These are phyloP conservation scores for Wickerhamiella dianesei DNA, from an alignment of 805 yeast species.

Conservation along the genomic window DNA sequence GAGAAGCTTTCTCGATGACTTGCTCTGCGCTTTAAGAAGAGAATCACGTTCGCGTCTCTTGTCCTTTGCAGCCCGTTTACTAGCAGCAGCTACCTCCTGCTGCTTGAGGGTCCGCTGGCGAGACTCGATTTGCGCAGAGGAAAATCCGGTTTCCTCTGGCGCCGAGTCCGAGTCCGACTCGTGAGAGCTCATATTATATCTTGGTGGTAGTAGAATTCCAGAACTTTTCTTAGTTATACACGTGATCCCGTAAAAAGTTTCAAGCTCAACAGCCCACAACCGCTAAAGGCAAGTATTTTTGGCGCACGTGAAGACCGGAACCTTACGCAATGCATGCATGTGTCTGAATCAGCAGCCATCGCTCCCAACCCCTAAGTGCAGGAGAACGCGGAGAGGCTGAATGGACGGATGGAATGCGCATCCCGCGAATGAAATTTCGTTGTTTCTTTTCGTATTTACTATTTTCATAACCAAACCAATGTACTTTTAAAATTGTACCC, in stretches of 20 bases:
- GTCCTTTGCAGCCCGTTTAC: conserved; percentile 13
- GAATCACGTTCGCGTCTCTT: conserved; percentile 21
- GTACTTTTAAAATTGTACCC: background rate
- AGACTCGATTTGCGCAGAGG: conserved; percentile 12
- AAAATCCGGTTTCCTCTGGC: conserved; percentile 25
- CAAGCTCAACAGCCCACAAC: too few species aligned
- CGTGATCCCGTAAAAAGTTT: too few species aligned
- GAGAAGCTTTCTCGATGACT: conserved; percentile 11
- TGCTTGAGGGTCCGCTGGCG: conserved; percentile 7
- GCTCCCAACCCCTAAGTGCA: background rate
- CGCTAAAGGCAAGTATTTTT: too few species aligned
- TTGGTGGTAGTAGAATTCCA: too few species aligned
- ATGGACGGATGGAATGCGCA: too few species aligned
- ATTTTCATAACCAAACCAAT: too few species aligned
- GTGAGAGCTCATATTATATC: background rate
- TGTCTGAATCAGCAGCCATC: background rate
- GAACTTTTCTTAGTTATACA: too few species aligned
- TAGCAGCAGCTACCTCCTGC: conserved; percentile 8
- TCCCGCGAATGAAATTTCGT: too few species aligned
- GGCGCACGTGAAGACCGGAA: background rate
- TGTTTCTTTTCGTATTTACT: too few species aligned
- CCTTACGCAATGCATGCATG: background rate
- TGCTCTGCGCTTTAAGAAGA: conserved; percentile 14
- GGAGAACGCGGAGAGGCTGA: background rate
- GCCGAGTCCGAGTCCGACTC: conserved; percentile 22